Percentiles rank a stretch among this genome's conserved stretches.
These are phyloP conservation scores for Mycena crocata DNA, from an alignment of 768 basidiomycete species.

Conservation along the genomic window DNA sequence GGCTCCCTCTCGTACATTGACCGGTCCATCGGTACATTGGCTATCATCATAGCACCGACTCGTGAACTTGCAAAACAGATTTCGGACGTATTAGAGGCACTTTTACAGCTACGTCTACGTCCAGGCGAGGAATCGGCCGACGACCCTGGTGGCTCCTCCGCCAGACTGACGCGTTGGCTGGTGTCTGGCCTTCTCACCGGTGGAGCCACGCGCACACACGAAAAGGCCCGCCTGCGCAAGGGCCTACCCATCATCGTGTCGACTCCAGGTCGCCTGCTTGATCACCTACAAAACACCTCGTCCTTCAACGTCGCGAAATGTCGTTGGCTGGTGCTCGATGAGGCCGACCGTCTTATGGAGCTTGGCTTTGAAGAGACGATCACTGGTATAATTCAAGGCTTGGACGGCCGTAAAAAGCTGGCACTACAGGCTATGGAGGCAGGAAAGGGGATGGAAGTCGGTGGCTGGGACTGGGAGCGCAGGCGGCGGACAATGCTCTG, in stretches of 20 bases:
- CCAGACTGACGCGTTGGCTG: slow-evolving; percentile 85
- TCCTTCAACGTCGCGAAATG: slow-evolving; percentile 94
- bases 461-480: slow-evolving; percentile 87
- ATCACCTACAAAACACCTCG: slow-evolving; percentile 95
- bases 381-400: slow-evolving; percentile 84
- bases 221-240: slow-evolving; percentile 95
- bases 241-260: slow-evolving; percentile 95
- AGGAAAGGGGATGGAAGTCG: slow-evolving; percentile 77
- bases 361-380: slow-evolving; percentile 98
- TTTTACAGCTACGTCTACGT: slow-evolving; percentile 82
- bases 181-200: slow-evolving; percentile 94
- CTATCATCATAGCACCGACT: slow-evolving; percentile 94
- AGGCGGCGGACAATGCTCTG: slow-evolving; percentile 90
- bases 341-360: slow-evolving; percentile 98
- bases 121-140: slow-evolving; percentile 65
- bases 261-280: slow-evolving; percentile 94
- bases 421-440: slow-evolving; percentile 76
- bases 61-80: slow-evolving; percentile 97
- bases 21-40: slow-evolving; percentile 93
- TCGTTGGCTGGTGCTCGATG: slow-evolving; percentile 96
- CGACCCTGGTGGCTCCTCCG: slow-evolving; percentile 54
- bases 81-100: slow-evolving; percentile 88
- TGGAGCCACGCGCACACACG: slow-evolving; percentile 93
- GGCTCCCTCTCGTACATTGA: slow-evolving; percentile 94
- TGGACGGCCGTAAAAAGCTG: slow-evolving; percentile 85